These are phyloP conservation scores for Capsicum baccatum DNA, from an alignment of 257 asterid species.

Conservation along the genomic window DNA sequence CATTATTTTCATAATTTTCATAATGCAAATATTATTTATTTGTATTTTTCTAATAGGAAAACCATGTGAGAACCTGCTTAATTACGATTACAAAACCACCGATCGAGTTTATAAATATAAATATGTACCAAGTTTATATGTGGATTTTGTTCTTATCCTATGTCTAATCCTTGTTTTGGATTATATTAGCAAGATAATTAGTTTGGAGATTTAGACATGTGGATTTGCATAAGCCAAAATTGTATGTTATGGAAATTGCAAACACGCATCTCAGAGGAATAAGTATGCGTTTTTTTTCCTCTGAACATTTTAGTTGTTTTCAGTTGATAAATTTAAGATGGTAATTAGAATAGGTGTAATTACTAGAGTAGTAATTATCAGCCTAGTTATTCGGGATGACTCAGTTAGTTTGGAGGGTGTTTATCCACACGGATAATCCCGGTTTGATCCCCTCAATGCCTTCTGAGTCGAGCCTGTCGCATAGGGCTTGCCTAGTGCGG, in stretches of 20 bases:
- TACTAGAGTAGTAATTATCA: too few relatives aligned
- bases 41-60: background rate
- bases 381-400: too few relatives aligned
- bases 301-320: background rate
- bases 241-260: background rate
- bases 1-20: background rate
- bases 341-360: too few relatives aligned
- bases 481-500: too few relatives aligned
- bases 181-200: background rate
- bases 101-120: background rate
- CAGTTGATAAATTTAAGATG: too few relatives aligned
- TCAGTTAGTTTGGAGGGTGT: too few relatives aligned
- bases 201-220: background rate
- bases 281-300: background rate
- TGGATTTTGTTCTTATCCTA: slow-evolving; percentile 16
- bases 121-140: background rate
- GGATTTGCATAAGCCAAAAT: background rate
- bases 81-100: background rate
- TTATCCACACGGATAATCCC: too few relatives aligned
- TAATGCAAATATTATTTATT: background rate
- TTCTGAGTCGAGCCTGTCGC: too few relatives aligned
- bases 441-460: too few relatives aligned
- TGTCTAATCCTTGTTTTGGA: background rate
- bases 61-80: background rate
- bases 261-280: background rate